phyloP scores from a whole-genome alignment of 805 yeast genomes.

The Vanderwaltozyma yarrowii region DNA sequence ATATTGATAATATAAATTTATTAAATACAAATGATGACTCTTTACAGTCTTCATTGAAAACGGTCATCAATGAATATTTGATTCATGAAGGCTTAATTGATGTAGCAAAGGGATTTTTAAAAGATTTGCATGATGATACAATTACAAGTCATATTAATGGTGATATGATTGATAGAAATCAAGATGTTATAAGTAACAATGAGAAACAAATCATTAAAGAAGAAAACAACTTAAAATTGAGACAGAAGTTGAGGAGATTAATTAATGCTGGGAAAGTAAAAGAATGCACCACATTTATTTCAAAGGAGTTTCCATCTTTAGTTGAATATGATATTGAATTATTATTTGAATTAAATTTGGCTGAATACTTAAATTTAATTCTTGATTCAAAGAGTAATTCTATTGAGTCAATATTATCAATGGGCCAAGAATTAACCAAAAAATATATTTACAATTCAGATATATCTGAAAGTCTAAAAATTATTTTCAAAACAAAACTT shows the following conservation, averaged over 20 bases:
- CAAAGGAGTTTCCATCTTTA: slow-evolving; percentile 19
- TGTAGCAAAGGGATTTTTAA: slow-evolving; percentile 40
- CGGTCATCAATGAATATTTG: slow-evolving; percentile 35
- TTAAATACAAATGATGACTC: slow-evolving; percentile 20
- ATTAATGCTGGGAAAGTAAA: slow-evolving; percentile 39
- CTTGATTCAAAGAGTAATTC: slow-evolving; percentile 5
- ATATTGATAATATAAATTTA: slow-evolving; percentile 12
- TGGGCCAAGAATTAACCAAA: slow-evolving; percentile 19
- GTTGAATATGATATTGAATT: slow-evolving; percentile 15
- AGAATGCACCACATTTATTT: slow-evolving; percentile 32
- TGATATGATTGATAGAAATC: slow-evolving; percentile 9
- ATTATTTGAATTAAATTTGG: slow-evolving; percentile 22
- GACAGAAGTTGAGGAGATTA: slow-evolving; percentile 37
- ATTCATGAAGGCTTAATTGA: slow-evolving; percentile 49
- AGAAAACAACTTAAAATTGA: slow-evolving; percentile 30
- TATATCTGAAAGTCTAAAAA: slow-evolving; percentile 16
- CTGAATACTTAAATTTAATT: slow-evolving; percentile 16
- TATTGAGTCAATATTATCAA: slow-evolving; percentile 11
- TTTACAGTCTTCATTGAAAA: slow-evolving; percentile 20
- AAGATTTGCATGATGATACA: slow-evolving; percentile 33
- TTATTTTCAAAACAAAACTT: slow-evolving; percentile 28
- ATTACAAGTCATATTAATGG: slow-evolving; percentile 5
- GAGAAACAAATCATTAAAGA: slow-evolving; percentile 26
- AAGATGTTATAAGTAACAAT: slow-evolving; percentile 18
- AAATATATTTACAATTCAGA: slow-evolving; percentile 14